Evolutionary conservation across 2,329 filamentous ascomycete species (phyloP).

Genomic region (Aspergillus fumigatiaffinis): DNA sequence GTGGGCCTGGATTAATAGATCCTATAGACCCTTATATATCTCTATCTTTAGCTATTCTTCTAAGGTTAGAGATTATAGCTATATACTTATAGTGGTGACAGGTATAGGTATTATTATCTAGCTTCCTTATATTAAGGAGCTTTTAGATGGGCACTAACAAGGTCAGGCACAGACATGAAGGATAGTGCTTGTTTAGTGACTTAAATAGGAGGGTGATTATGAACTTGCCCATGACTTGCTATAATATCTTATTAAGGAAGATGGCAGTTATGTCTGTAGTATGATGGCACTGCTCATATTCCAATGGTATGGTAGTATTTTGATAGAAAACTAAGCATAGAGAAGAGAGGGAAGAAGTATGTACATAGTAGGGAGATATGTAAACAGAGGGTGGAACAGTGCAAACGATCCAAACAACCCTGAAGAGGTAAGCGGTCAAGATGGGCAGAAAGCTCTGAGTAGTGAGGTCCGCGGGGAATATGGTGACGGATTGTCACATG

Average conservation of each 20-base stretch:
- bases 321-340: no score
- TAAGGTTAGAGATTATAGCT: slow-evolving; percentile 22
- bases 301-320: no score
- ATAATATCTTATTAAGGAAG: slow-evolving; percentile 15
- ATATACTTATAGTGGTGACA: slow-evolving; percentile 32
- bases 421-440: no score
- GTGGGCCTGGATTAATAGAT: slow-evolving; percentile 23
- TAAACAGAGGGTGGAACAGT: no score
- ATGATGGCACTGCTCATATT: no score
- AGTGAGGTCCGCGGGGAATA: no score
- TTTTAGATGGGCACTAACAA: slow-evolving; percentile 26
- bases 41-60: slow-evolving; percentile 9
- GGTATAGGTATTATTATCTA: slow-evolving; percentile 34
- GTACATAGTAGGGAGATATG: no score
- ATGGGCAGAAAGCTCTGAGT: no score
- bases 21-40: slow-evolving; percentile 19
- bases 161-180: slow-evolving; percentile 16
- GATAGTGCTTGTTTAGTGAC: slow-evolving; percentile 29
- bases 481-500: no score
- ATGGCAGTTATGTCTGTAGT: slow-evolving; percentile 18
- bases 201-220: slow-evolving; percentile 19
- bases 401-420: no score
- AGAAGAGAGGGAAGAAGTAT: no score
- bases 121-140: slow-evolving; percentile 33
- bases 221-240: slow-evolving; percentile 18